These are phyloP conservation scores for Quercus ilex DNA, from an alignment of 306 rosid species.

Conservation along the genomic window DNA sequence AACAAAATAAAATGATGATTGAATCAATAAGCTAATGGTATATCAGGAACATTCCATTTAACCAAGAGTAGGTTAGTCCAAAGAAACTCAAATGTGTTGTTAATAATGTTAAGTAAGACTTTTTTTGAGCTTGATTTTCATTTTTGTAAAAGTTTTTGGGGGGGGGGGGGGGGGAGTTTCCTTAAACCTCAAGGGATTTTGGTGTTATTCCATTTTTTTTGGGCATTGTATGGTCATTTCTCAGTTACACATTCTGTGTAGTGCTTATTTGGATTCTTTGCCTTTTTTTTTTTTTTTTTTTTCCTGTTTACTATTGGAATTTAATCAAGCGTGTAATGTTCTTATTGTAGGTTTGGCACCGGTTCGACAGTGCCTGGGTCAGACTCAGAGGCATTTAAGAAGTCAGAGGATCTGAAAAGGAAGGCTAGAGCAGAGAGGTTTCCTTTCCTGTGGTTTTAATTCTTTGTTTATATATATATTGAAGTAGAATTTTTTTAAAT, in stretches of 20 bases:
- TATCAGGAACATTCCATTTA: no score
- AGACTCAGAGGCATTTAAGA: constrained; percentile 45
- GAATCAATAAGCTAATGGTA: no score
- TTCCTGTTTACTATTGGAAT: not conserved
- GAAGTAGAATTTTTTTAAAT: not conserved
- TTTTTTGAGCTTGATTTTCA: no score
- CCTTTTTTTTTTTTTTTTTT: not conserved
- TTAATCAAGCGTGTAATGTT: not conserved
- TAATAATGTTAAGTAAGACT: no score
- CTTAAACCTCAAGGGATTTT: no score
- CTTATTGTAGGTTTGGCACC: constrained; percentile 59
- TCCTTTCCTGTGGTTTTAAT: not conserved
- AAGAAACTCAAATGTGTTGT: no score
- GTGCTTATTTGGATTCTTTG: not conserved
- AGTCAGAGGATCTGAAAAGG: constrained; percentile 69
- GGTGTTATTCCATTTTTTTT: no score
- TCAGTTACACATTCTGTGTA: not conserved
- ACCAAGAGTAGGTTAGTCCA: no score
- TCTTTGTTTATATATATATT: not conserved
- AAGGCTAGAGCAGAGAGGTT: constrained; percentile 94
- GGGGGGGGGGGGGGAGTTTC: no score
- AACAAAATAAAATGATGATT: no score
- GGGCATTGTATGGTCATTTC: no score
- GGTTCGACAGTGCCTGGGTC: constrained; percentile 38
- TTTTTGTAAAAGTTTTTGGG: no score